Base-by-base conservation (phyloP, 78 protist species). In the Cavenderia fasciculata region DNA sequence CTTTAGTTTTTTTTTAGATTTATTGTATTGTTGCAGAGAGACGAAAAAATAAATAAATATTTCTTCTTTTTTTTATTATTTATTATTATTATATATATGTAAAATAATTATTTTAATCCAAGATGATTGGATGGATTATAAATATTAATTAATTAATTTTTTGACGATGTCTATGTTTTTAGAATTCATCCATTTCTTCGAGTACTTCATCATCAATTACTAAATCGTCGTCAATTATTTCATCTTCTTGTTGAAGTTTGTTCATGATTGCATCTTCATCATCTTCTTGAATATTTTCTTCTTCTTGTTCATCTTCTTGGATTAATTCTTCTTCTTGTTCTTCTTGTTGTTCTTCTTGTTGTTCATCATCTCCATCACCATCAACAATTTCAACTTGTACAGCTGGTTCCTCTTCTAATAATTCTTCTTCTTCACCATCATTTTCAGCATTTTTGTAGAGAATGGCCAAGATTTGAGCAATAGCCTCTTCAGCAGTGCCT, bases 401-500 rank as follows among this genome's bases (percentile, higher is more conserved):
- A 49, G 36, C 49, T 56, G 16, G 14, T 33, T 41, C 76, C 5
- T 11, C 47, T 4, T 5, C 34, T 36, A 14, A 21, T 10, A 23
- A 84, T 57, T 52, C 85, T 27, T 52, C 65, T 34, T 65, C 54
- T 47, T 65, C 77, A 4, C 16, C 72, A 5, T 46, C 74, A 59
- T 27, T 14, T 1, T 69, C 85, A 4, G 25, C 85, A 33, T 5
- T 49, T 10, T 54, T 47, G 21, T 92, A 92, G 41, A 92, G 51
- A 6, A 92, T 77, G 11, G 10, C 19, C 43, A 92, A 85, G 25
- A 93, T 73, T 8, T 63, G 33, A 8, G 74, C 27, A 7, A 79
- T 43, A 1, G 18, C 36, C 8, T 33, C 54, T 14, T 10, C 59
- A 18, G 56, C 16, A 51, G 54, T n/a, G n/a, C 4, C 47, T 40